Evolutionary conservation across 225 moss, liverwort and hornwort genomes (phyloP), one percentile per base, ranked within the genome.

Genomic region (Sphagnum contortum): DNA sequence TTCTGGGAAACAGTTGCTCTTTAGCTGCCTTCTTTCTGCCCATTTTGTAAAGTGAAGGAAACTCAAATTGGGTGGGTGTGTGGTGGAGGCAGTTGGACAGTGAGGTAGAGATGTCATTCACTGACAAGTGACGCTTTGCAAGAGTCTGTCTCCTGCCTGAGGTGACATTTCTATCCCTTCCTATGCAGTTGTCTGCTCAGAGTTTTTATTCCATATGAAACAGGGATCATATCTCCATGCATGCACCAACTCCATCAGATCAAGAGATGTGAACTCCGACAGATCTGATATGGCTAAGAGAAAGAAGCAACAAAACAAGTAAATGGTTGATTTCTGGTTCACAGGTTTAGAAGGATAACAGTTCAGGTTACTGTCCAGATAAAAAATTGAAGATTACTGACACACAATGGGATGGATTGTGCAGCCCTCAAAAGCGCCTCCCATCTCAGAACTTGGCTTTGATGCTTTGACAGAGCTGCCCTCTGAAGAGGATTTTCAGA

Each of bases 61-160:
- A 12, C 57, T 8, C 57, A 57, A 12, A 45, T 8, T 7, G 47
- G 44, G 61, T 7, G 61, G 47, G 61, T 45, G 61, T 2, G 44
- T 61, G 47, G 6, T 74, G 68, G 11, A 47, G 8, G 73, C 68
- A 90, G 90, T 71, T 90, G 67, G 82, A 82, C 52, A 82, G 47
- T 63, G 90, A 87, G 53, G 82, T 80, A 67, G 84, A 90, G 75
- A 72, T 90, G 53, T 74, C 87, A 4, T 90, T 90, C 53, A 80
- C 69, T 52, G 90, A 90, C 59, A 80, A 72, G 54, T 82, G 87
- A 55, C 90, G 90, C 50, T 90, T 85, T 64, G 87, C 87, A 12
- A 77, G 90, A 63, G 70, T 90, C 2, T 87, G 87, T 72, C 76
- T 87, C 9, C 72, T 90, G 44, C 72, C 76, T 10, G 72, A 87